These are phyloP conservation scores for Polyporus tsugae DNA, from an alignment of 1,284 basidiomycete species.

Conservation along the genomic window DNA sequence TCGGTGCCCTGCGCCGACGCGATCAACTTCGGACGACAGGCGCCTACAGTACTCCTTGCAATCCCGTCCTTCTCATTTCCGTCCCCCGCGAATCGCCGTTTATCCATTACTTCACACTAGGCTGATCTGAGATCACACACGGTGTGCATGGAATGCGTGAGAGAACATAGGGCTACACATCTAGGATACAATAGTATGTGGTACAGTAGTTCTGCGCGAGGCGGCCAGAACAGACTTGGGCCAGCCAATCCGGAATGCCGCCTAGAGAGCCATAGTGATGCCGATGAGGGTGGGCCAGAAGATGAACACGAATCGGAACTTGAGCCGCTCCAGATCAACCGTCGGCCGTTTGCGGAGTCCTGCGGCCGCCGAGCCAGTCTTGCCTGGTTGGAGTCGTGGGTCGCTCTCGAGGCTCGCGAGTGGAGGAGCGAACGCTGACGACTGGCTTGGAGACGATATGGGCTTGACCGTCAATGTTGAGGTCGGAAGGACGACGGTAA, in stretches of 20 bases:
- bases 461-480: constrained; percentile 32
- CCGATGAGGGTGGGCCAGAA: constrained; percentile 66
- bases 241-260: constrained; percentile 10
- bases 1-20: constrained; percentile 30
- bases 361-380: constrained; percentile 35
- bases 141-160: neutral
- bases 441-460: constrained; percentile 26
- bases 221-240: constrained; percentile 3
- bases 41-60: constrained; percentile 13
- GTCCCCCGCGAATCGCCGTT: neutral
- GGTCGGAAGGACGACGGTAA: constrained; percentile 39
- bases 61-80: constrained; percentile 3
- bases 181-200: constrained; percentile 14
- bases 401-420: constrained; percentile 15
- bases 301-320: constrained; percentile 61
- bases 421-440: constrained; percentile 32
- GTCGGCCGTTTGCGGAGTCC: constrained; percentile 32
- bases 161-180: neutral
- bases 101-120: neutral
- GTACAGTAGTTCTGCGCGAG: constrained; percentile 2
- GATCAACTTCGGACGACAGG: constrained; percentile 22
- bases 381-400: constrained; percentile 25
- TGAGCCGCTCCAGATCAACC: constrained; percentile 53
- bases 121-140: neutral
- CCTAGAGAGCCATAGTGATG: constrained; percentile 52